These are phyloP conservation scores for Fusarium praegraminearum DNA, from an alignment of 2,329 filamentous ascomycete genomes.

Conservation along the genomic window DNA sequence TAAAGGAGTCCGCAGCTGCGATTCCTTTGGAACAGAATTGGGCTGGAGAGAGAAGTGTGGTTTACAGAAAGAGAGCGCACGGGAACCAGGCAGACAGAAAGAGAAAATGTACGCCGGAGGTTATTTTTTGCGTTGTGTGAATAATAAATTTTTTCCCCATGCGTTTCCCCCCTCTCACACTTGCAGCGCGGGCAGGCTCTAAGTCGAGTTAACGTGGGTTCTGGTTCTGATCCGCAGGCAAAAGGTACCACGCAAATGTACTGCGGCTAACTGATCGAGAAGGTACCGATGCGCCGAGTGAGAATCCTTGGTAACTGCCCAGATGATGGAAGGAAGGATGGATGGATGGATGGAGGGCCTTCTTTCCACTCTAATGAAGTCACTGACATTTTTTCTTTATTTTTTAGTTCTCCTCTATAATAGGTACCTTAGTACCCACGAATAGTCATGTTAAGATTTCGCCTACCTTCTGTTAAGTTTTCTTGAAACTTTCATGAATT, in stretches of 20 bases:
- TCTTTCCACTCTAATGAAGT: constrained; percentile 18
- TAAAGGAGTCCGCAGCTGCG: constrained; percentile 41
- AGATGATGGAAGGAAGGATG: background rate
- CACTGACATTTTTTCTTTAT: background rate
- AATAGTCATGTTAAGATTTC: background rate
- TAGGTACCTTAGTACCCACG: background rate
- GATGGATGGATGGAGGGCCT: constrained; percentile 3
- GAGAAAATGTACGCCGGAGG: constrained; percentile 50
- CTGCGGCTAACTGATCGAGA: constrained; percentile 34
- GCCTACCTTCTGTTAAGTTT: background rate
- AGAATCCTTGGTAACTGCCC: constrained; percentile 34
- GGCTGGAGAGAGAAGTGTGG: constrained; percentile 47
- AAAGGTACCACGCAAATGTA: constrained; percentile 30
- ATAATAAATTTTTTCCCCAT: constrained; percentile 57
- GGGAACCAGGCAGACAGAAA: constrained; percentile 33
- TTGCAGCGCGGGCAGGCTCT: constrained; percentile 3
- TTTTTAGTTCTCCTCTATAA: background rate
- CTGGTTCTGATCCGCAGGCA: constrained; percentile 24
- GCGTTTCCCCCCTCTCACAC: constrained; percentile 48
- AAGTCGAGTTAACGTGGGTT: constrained; percentile 2
- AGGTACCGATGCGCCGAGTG: constrained; percentile 40
- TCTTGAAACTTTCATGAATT: constrained; percentile 2
- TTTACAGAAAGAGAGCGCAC: constrained; percentile 47
- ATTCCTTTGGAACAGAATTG: constrained; percentile 48
- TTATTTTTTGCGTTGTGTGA: constrained; percentile 57